phyloP scores from a whole-genome alignment of 176 grass and related monocot genomes.

The Panicum miliaceum region DNA sequence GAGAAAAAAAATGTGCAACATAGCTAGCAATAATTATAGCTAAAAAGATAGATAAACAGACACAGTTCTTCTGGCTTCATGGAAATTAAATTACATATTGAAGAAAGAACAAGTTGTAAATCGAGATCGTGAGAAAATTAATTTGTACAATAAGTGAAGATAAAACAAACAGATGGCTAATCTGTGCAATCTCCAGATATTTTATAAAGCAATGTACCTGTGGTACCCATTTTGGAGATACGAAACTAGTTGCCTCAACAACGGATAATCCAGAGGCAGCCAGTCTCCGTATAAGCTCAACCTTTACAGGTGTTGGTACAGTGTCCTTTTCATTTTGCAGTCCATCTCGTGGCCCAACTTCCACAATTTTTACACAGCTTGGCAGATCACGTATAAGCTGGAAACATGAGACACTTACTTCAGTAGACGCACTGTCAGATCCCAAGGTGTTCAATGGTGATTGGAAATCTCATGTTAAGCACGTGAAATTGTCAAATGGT shows the following conservation, averaged over 20 bases:
- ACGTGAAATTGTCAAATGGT: slow-evolving; percentile 13
- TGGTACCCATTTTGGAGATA: slow-evolving; percentile 95
- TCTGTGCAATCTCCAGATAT: background rate
- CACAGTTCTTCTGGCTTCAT: background rate
- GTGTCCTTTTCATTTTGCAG: slow-evolving; percentile 83
- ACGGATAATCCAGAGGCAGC: slow-evolving; percentile 74
- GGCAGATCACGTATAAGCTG: slow-evolving; percentile 65
- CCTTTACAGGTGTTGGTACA: slow-evolving; percentile 76
- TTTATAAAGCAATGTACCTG: slow-evolving; percentile 58
- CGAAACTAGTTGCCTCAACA: slow-evolving; percentile 90
- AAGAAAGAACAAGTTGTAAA: background rate
- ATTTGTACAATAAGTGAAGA: background rate
- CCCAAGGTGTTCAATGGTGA: background rate
- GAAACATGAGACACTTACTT: background rate
- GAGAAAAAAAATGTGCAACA: too few relatives aligned
- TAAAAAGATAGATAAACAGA: slow-evolving; percentile 16
- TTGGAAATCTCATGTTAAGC: slow-evolving; percentile 1
- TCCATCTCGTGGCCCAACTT: slow-evolving; percentile 93
- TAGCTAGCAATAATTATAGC: background rate
- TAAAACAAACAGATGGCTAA: background rate
- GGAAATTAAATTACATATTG: background rate
- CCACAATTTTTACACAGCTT: slow-evolving; percentile 80
- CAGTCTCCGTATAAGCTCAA: slow-evolving; percentile 77
- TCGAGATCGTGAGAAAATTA: background rate
- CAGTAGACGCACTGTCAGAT: background rate